Conservation (phyloP, 495 filamentous ascomycete genomes). For the Schizothecium vesticola region DNA sequence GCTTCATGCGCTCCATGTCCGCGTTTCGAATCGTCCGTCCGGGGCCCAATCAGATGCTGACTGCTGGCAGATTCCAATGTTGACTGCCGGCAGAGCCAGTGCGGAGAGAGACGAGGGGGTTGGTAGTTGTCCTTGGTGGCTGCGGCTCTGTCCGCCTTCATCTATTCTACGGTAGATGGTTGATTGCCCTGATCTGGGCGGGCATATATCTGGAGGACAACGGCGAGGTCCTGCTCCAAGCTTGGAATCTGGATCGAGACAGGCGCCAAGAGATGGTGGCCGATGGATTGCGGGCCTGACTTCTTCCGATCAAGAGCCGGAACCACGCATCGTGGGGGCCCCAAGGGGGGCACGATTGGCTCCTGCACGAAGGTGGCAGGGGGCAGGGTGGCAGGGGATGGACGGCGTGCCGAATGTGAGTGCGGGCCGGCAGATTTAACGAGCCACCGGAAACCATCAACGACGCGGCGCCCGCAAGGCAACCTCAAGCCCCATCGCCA, state of each 20-base stretch:
- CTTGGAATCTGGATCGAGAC: background rate
- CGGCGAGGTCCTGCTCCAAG: background rate
- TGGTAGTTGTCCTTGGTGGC: background rate
- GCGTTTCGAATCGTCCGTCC: slow-evolving; percentile 11
- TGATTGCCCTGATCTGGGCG: background rate
- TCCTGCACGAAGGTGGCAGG: background rate
- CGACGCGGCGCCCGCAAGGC: background rate
- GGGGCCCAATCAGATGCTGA: slow-evolving; percentile 10
- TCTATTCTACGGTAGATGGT: background rate
- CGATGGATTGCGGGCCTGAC: background rate
- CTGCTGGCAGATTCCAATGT: background rate
- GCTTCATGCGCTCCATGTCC: slow-evolving; percentile 14
- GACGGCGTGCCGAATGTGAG: background rate
- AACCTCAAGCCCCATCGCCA: background rate
- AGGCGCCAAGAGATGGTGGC: slow-evolving; percentile 9
- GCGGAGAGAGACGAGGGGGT: background rate
- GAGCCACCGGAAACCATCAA: background rate
- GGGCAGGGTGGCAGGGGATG: background rate
- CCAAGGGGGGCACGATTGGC: background rate
- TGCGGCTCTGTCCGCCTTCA: background rate
- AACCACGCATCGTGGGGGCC: slow-evolving; percentile 7
- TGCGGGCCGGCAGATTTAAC: background rate
- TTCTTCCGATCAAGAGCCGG: slow-evolving; percentile 1
- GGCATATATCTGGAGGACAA: too few relatives aligned
- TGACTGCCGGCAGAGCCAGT: background rate